These are phyloP conservation scores for Fraxinus latifolia DNA, from an alignment of 305 asterid species.

Conservation along the genomic window DNA sequence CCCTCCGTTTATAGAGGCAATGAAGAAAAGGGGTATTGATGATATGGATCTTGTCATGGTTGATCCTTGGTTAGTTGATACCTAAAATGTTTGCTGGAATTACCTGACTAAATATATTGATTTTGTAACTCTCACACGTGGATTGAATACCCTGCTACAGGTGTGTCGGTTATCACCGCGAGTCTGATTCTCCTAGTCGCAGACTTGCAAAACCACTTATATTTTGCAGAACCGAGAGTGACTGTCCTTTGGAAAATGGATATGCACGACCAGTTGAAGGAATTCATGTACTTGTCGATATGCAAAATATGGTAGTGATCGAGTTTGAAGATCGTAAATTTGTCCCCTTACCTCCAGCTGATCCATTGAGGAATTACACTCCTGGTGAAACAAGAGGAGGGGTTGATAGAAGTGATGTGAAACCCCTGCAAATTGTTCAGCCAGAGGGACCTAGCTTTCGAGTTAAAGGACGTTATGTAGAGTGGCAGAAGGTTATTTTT, in stretches of 20 bases:
- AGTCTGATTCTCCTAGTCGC: conserved; percentile 85
- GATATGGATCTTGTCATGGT: conserved; percentile 99
- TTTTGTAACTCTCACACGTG: conserved; percentile 17
- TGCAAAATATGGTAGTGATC: conserved; percentile 86
- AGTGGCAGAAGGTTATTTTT: conserved; percentile 87
- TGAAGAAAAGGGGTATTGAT: conserved; percentile 97
- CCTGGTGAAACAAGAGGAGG: conserved; percentile 96
- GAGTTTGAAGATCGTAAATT: conserved; percentile 95
- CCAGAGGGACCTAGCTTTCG: conserved; percentile 99
- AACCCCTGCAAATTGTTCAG: conserved; percentile 79
- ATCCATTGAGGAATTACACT: conserved; percentile 90
- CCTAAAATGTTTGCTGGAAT: neutral
- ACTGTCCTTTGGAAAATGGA: conserved; percentile 95
- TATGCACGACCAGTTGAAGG: conserved; percentile 99
- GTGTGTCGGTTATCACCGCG: conserved; percentile 95
- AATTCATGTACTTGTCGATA: conserved; percentile 83
- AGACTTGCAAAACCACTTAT: conserved; percentile 95
- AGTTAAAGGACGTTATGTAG: conserved; percentile 68
- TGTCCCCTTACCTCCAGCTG: conserved; percentile 94
- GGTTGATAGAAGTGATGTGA: conserved; percentile 91
- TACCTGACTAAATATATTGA: conserved; percentile 1
- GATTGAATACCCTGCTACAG: conserved; percentile 41
- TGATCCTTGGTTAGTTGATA: conserved; percentile 77
- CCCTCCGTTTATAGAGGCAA: conserved; percentile 89
- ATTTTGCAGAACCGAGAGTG: conserved; percentile 92